Evolutionary conservation across 331 rosid genomes (phyloP).

Genomic region (Saraca asoca): DNA sequence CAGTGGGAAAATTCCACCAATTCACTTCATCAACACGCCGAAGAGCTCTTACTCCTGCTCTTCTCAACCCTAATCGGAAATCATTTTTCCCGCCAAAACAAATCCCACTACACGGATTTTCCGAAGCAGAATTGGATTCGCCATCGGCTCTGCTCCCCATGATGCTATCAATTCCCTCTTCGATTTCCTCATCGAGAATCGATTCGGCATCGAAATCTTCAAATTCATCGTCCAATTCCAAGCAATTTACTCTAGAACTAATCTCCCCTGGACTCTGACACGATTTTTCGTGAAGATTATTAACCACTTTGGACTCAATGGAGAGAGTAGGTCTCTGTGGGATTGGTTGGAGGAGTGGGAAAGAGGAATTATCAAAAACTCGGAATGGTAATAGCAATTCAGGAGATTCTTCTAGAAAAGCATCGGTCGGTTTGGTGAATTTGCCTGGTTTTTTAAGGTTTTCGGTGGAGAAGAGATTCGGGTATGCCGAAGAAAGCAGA

Average conservation of each 20-base stretch:
- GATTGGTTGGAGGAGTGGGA: slow-evolving; percentile 46
- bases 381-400: slow-evolving; percentile 67
- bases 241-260: slow-evolving; percentile 51
- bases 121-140: slow-evolving; percentile 15
- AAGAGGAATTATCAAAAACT: slow-evolving; percentile 51
- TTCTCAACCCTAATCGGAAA: slow-evolving; percentile 52
- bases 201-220: slow-evolving; percentile 85
- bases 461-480: slow-evolving; percentile 69
- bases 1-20: slow-evolving; percentile 84
- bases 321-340: slow-evolving; percentile 35
- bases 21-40: slow-evolving; percentile 65
- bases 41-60: slow-evolving; percentile 52
- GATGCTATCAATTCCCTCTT: slow-evolving; percentile 85
- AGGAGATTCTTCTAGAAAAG: slow-evolving; percentile 43
- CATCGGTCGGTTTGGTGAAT: slow-evolving; percentile 43
- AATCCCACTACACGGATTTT: slow-evolving; percentile 35
- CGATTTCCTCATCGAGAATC: slow-evolving; percentile 85
- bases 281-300: slow-evolving; percentile 36
- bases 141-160: slow-evolving; percentile 61
- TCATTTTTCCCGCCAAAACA: slow-evolving; percentile 68
- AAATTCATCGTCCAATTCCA: slow-evolving; percentile 48
- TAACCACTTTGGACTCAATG: slow-evolving; percentile 48
- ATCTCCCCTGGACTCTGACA: slow-evolving; percentile 75
- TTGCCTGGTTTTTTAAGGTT: slow-evolving; percentile 43
- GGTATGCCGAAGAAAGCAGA: slow-evolving; percentile 84